Percentiles rank a stretch among this genome's conserved stretches.
These are phyloP conservation scores for Ascochyta rabiei DNA, from an alignment of 2,329 filamentous ascomycete genomes.

Conservation along the genomic window DNA sequence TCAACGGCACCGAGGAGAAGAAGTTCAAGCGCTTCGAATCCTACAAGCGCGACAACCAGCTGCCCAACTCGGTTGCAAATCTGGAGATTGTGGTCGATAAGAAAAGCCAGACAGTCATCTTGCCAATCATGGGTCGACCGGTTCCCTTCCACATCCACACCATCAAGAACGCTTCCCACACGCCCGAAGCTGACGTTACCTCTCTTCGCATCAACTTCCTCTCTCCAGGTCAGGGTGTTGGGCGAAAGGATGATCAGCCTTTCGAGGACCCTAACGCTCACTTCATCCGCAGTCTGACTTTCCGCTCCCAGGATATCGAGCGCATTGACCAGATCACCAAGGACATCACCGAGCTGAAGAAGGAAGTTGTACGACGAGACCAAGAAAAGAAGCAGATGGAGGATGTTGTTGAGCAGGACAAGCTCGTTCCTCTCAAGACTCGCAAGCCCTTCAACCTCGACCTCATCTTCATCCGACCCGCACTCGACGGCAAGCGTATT, in stretches of 20 bases:
- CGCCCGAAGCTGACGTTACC: constrained; percentile 90
- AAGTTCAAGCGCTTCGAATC: constrained; percentile 99
- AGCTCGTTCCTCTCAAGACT: constrained; percentile 92
- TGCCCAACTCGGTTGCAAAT: constrained; percentile 81
- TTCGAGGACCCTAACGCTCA: constrained; percentile 96
- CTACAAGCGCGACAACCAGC: constrained; percentile 96
- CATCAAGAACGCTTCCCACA: constrained; percentile 99
- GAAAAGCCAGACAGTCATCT: constrained; percentile 87
- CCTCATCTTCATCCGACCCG: constrained; percentile 93
- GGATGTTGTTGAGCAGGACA: constrained; percentile 98
- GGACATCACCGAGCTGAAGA: constrained; percentile 95
- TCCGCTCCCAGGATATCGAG: constrained; percentile 86
- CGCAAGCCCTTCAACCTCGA: constrained; percentile 88
- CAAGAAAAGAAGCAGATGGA: constrained; percentile 99
- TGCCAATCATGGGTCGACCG: constrained; percentile 96
- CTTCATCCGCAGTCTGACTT: constrained; percentile 93
- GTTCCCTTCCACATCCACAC: constrained; percentile 98
- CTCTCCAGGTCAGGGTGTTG: constrained; percentile 95
- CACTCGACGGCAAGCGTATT: constrained; percentile 95
- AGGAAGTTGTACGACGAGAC: constrained; percentile 87
- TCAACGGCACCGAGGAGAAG: constrained; percentile 92
- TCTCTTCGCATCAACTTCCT: constrained; percentile 97
- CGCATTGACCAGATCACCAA: constrained; percentile 89
- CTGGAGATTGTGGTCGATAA: constrained; percentile 87
- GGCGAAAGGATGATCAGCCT: constrained; percentile 94